These are phyloP conservation scores for Ogataea glucozyma DNA, from an alignment of 805 yeast genomes.

Conservation along the genomic window DNA sequence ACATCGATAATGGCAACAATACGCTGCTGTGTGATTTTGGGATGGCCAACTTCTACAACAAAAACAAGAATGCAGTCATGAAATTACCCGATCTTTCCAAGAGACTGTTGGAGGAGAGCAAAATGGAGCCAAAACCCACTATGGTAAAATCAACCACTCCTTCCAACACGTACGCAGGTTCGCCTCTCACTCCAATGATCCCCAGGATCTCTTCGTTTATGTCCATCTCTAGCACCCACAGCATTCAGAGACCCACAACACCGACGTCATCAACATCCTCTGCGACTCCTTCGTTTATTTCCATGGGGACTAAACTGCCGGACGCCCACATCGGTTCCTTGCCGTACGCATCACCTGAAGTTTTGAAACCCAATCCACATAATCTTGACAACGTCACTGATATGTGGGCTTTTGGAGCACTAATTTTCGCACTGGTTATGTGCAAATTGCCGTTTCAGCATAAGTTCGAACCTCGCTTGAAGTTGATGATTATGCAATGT, in stretches of 20 bases:
- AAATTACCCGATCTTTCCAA: conserved; percentile 19
- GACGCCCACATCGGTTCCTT: conserved; percentile 81
- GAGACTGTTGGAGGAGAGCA: conserved; percentile 16
- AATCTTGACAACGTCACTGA: conserved; percentile 68
- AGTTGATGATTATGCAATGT: conserved; percentile 70
- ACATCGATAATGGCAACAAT: conserved; percentile 37
- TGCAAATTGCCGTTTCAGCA: conserved; percentile 84
- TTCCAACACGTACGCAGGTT: conserved; percentile 2
- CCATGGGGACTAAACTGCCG: conserved; percentile 37
- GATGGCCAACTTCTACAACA: conserved; percentile 49
- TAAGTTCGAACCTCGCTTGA: conserved; percentile 75
- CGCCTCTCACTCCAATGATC: conserved; percentile 10
- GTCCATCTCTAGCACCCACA: conserved; percentile 11
- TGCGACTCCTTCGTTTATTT: conserved; percentile 6
- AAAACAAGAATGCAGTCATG: conserved; percentile 8
- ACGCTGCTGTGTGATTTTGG: conserved; percentile 87
- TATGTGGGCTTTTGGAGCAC: conserved; percentile 89
- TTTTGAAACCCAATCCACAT: conserved; percentile 62
- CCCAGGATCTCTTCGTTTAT: conserved; percentile 6
- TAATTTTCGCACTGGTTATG: conserved; percentile 67
- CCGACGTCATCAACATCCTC: conserved; percentile 10
- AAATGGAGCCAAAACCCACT: conserved; percentile 1
- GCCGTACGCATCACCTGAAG: conserved; percentile 92
- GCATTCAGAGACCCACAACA: conserved; percentile 16
- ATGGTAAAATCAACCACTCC: neutral